Conservation (phyloP, 2,329 filamentous ascomycete genomes). For the Aspergillus chevalieri region DNA sequence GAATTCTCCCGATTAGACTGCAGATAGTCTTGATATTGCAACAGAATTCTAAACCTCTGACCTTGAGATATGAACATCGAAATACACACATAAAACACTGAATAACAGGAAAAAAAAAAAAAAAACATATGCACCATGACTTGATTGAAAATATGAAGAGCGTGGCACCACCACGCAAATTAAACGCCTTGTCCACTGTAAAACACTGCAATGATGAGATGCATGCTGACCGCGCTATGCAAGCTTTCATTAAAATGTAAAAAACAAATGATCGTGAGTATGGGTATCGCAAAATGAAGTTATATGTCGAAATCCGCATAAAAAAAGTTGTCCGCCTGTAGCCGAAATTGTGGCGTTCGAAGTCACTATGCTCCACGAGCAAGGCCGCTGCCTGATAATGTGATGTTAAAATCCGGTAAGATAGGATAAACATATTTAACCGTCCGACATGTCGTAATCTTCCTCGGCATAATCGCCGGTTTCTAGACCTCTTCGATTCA, state of each 20-base stretch:
- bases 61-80: neutral
- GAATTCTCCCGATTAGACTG: too few relatives aligned
- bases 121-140: neutral
- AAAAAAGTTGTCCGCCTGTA: slow-evolving; percentile 1
- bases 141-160: neutral
- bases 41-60: too few relatives aligned
- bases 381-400: neutral
- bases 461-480: slow-evolving; percentile 27
- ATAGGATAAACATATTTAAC: slow-evolving; percentile 6
- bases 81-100: neutral
- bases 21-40: too few relatives aligned
- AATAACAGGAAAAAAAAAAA: neutral
- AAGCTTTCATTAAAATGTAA: slow-evolving; percentile 24
- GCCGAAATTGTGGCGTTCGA: neutral
- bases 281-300: slow-evolving; percentile 32
- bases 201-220: neutral
- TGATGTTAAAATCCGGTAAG: neutral
- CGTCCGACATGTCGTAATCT: slow-evolving; percentile 26
- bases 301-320: slow-evolving; percentile 15
- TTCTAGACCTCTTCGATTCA: slow-evolving; percentile 37
- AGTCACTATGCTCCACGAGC: too few relatives aligned
- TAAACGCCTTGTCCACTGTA: neutral
- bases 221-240: slow-evolving; percentile 37
- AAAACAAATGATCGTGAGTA: slow-evolving; percentile 23
- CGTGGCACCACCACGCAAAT: neutral